Percentiles rank a stretch among this genome's conserved stretches.
Evolutionary conservation across 768 basidiomycete species (phyloP).

Genomic region (Asterophora lycoperdoides): DNA sequence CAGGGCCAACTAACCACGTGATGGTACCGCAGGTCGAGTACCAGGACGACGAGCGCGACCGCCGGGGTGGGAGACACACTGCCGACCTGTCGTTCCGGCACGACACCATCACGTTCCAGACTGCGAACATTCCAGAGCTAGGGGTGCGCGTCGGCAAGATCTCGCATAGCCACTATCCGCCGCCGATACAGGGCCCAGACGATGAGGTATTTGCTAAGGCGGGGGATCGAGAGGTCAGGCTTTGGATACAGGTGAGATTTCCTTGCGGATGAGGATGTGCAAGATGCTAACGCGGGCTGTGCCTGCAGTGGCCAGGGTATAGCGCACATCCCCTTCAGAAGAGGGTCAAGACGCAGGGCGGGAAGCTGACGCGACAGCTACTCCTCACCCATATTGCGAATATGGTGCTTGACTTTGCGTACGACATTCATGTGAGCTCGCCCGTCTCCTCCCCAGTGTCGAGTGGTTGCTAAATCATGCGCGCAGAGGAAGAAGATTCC

Average conservation of each 20-base stretch:
- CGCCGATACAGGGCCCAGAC: constrained; percentile 17
- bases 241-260: constrained; percentile 31
- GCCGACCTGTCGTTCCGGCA: constrained; percentile 18
- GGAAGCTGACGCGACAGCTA: constrained; percentile 26
- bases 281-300: not conserved
- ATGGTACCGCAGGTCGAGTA: constrained; percentile 23
- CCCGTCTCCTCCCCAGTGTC: not conserved
- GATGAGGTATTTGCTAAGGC: constrained; percentile 19
- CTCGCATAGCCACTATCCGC: constrained; percentile 11
- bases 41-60: constrained; percentile 13
- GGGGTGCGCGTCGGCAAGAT: constrained; percentile 29
- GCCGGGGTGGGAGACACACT: constrained; percentile 1
- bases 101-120: constrained; percentile 29
- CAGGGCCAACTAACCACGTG: constrained; percentile 24
- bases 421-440: constrained; percentile 27
- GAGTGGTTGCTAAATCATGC: not conserved
- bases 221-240: constrained; percentile 27
- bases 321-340: constrained; percentile 32
- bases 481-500: constrained; percentile 22
- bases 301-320: constrained; percentile 47
- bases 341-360: constrained; percentile 31
- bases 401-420: constrained; percentile 28
- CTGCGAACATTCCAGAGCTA: constrained; percentile 22
- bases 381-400: constrained; percentile 29
- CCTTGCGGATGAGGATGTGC: not conserved